Evolutionary conservation across 2,329 filamentous ascomycete genomes (phyloP).

Genomic region (Thermoascus crustaceus): DNA sequence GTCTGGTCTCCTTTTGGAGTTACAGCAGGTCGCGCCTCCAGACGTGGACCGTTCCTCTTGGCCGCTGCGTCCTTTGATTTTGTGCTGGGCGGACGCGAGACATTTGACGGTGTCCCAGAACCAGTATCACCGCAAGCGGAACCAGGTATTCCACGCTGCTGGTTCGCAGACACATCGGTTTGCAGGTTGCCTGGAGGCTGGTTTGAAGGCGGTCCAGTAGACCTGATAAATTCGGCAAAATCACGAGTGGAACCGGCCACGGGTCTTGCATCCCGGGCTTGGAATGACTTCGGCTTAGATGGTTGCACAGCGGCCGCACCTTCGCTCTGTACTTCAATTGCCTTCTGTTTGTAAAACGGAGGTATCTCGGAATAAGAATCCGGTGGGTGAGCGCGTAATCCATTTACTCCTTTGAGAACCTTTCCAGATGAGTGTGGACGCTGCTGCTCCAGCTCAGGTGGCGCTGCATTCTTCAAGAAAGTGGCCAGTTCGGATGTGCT

Average conservation of each 20-base stretch:
- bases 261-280: constrained; percentile 65
- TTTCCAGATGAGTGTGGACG: constrained; percentile 12
- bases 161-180: background rate
- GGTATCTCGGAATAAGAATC: too few species aligned
- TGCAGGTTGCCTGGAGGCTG: background rate
- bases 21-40: constrained; percentile 64
- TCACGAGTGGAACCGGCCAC: constrained; percentile 66
- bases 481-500: constrained; percentile 31
- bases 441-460: constrained; percentile 20
- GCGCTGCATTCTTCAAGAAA: constrained; percentile 29
- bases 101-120: constrained; percentile 9
- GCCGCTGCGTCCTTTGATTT: constrained; percentile 4
- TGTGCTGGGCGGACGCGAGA: constrained; percentile 3
- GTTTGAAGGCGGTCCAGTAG: constrained; percentile 56
- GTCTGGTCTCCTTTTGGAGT: constrained; percentile 58
- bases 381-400: constrained; percentile 13
- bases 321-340: constrained; percentile 8
- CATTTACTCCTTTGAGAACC: constrained; percentile 6
- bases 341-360: constrained; percentile 15
- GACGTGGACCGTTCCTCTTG: constrained; percentile 35
- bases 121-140: constrained; percentile 3
- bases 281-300: constrained; percentile 19
- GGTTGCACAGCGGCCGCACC: constrained; percentile 5
- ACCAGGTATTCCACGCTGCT: constrained; percentile 5
- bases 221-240: constrained; percentile 83